These are phyloP conservation scores for Termitomyces sp. DNA, from an alignment of 768 basidiomycete species.

Conservation along the genomic window DNA sequence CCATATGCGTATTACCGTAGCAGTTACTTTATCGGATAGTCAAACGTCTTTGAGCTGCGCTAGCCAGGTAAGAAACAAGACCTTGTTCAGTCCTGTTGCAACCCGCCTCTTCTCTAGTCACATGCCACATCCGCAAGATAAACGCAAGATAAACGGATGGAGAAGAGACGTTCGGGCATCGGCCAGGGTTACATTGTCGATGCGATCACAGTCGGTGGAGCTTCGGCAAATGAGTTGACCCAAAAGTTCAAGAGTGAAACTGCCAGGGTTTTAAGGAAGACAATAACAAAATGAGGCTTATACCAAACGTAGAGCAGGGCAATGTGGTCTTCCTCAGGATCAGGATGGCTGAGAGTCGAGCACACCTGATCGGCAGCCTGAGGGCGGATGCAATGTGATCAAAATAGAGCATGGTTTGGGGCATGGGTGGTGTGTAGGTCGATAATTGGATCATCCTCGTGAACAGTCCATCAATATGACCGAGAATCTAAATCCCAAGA, in stretches of 20 bases:
- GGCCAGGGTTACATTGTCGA: background rate
- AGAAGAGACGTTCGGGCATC: background rate
- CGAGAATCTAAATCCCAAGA: too few species aligned
- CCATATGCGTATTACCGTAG: too few species aligned
- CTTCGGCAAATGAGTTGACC: background rate
- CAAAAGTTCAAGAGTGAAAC: background rate
- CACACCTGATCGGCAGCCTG: background rate
- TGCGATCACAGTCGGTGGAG: background rate
- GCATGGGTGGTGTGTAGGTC: background rate
- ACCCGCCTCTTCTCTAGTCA: too few species aligned
- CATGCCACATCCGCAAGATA: background rate
- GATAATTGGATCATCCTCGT: background rate
- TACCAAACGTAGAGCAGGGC: background rate
- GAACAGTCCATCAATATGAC: background rate
- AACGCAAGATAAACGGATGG: background rate
- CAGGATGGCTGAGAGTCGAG: background rate
- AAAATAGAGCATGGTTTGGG: background rate
- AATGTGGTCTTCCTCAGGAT: background rate
- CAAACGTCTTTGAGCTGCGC: background rate
- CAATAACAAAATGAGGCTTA: too few species aligned
- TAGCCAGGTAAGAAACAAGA: background rate
- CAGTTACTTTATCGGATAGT: background rate
- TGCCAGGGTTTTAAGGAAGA: background rate
- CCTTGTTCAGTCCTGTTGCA: background rate
- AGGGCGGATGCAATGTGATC: background rate